These are phyloP conservation scores for Dendrobium huoshanense DNA, from an alignment of 106 monocot species.

Conservation along the genomic window DNA sequence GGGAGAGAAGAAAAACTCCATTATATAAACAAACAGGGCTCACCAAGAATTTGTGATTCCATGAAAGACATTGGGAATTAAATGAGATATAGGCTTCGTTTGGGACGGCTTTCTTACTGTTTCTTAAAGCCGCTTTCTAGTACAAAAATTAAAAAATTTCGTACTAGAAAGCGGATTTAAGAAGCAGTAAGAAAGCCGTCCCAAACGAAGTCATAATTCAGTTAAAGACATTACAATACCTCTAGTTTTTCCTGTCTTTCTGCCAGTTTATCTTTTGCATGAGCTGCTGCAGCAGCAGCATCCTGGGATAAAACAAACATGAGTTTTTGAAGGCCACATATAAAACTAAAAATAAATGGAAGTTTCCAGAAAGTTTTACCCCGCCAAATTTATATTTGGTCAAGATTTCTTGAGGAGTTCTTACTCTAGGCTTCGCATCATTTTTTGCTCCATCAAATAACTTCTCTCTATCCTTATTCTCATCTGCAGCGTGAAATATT, in stretches of 20 bases:
- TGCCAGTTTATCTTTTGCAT: constrained; percentile 81
- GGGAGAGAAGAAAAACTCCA: too few relatives aligned
- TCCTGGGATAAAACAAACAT: constrained; percentile 43
- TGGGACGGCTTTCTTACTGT: too few relatives aligned
- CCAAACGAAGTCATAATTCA: too few relatives aligned
- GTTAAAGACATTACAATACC: constrained; percentile 13
- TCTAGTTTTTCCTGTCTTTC: constrained; percentile 88
- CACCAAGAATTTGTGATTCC: too few relatives aligned
- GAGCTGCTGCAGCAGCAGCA: constrained; percentile 80
- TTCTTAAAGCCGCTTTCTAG: too few relatives aligned
- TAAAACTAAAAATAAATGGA: not conserved
- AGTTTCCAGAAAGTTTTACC: constrained; percentile 35
- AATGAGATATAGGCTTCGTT: too few relatives aligned
- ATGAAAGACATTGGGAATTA: too few relatives aligned
- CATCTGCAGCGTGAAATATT: constrained; percentile 20
- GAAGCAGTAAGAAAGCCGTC: too few relatives aligned
- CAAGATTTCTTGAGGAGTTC: constrained; percentile 83
- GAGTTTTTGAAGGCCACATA: not conserved
- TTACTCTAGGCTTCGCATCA: constrained; percentile 60
- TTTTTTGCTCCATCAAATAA: constrained; percentile 60
- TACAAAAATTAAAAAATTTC: too few relatives aligned
- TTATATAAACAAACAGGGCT: too few relatives aligned
- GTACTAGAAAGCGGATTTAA: too few relatives aligned
- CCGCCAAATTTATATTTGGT: constrained; percentile 79
- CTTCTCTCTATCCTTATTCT: constrained; percentile 54